phyloP scores from a whole-genome alignment of 441 rosid genomes.

The Codiaeum variegatum region DNA sequence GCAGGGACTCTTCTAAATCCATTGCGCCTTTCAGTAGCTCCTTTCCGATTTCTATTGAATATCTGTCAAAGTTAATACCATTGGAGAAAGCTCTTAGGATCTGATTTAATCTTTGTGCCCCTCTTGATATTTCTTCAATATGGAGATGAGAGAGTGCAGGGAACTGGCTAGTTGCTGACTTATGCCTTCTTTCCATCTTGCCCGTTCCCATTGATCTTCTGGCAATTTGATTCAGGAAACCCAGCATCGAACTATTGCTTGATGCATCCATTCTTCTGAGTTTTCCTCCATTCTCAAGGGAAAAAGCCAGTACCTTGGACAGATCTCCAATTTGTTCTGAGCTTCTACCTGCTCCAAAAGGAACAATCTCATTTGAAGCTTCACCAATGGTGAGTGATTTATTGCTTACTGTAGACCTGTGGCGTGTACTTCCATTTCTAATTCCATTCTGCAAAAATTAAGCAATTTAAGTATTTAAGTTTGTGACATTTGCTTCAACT shows the following conservation, averaged over 20 bases:
- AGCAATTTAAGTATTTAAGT: slow-evolving; percentile 18
- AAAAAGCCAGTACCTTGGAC: slow-evolving; percentile 68
- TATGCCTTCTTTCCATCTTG: slow-evolving; percentile 41
- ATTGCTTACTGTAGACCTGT: slow-evolving; percentile 28
- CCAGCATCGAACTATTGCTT: slow-evolving; percentile 44
- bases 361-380: slow-evolving; percentile 52
- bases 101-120: slow-evolving; percentile 75
- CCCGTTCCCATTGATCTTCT: slow-evolving; percentile 41
- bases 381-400: slow-evolving; percentile 34
- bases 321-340: slow-evolving; percentile 51
- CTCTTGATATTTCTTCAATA: slow-evolving; percentile 73
- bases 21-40: slow-evolving; percentile 75
- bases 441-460: slow-evolving; percentile 39
- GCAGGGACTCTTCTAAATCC: slow-evolving; percentile 77
- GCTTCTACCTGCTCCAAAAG: slow-evolving; percentile 44
- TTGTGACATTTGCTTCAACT: slow-evolving; percentile 6
- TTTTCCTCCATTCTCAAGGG: slow-evolving; percentile 73
- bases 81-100: slow-evolving; percentile 67
- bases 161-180: slow-evolving; percentile 39
- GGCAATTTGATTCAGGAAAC: slow-evolving; percentile 63
- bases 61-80: slow-evolving; percentile 57
- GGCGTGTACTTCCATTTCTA: slow-evolving; percentile 30
- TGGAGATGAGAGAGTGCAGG: slow-evolving; percentile 62
- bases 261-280: slow-evolving; percentile 49
- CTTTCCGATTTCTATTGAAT: slow-evolving; percentile 71